These are phyloP conservation scores for Lantana camara DNA, from an alignment of 257 asterid genomes.

Conservation along the genomic window DNA sequence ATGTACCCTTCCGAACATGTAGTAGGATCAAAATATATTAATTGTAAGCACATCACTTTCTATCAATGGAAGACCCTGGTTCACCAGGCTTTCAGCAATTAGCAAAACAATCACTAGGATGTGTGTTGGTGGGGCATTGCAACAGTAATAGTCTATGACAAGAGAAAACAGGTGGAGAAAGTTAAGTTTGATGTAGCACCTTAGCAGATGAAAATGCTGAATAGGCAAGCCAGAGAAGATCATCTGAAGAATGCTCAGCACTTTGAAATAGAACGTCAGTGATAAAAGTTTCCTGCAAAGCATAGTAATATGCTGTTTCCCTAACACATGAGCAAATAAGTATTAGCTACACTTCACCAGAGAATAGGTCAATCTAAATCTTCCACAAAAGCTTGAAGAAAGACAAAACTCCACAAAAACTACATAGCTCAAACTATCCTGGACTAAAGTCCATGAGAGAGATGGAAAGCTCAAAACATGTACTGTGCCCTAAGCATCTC, in stretches of 20 bases:
- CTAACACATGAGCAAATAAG: slow-evolving; percentile 51
- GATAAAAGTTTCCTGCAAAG: slow-evolving; percentile 67
- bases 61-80: not conserved
- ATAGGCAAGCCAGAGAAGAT: slow-evolving; percentile 89
- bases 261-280: slow-evolving; percentile 85
- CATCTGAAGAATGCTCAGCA: slow-evolving; percentile 79
- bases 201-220: slow-evolving; percentile 71
- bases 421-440: slow-evolving; percentile 18
- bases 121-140: slow-evolving; percentile 7
- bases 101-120: slow-evolving; percentile 10
- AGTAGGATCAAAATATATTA: not conserved
- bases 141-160: not conserved
- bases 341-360: slow-evolving; percentile 31
- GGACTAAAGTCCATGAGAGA: slow-evolving; percentile 15
- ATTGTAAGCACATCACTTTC: not conserved
- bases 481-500: slow-evolving; percentile 11
- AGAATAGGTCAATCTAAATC: slow-evolving; percentile 17
- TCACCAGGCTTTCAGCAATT: slow-evolving; percentile 16
- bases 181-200: slow-evolving; percentile 46
- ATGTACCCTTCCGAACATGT: not conserved
- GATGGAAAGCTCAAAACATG: slow-evolving; percentile 15
- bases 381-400: slow-evolving; percentile 8
- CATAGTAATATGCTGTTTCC: slow-evolving; percentile 65
- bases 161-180: slow-evolving; percentile 14
- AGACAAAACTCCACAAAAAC: slow-evolving; percentile 12